Evolutionary conservation across 208 protist genomes (phyloP), one percentile per base, ranked within the genome.

Genomic region (Leishmania tarentolae): DNA sequence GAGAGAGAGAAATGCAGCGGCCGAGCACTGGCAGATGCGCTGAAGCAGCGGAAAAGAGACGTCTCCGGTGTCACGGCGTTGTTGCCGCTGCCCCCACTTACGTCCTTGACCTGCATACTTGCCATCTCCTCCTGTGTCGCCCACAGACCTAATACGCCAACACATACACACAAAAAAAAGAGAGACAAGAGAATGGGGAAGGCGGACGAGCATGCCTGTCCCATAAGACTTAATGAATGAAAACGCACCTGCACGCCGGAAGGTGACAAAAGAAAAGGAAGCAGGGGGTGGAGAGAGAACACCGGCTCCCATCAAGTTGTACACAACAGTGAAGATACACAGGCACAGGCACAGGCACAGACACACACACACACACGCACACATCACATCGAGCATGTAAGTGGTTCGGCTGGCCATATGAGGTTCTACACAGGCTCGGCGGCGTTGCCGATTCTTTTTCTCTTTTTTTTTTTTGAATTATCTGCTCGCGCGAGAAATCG

Each of bases 231-330:
- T 9, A 15, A 15, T 2, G 13, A 19, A 7, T 61, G 4, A 28
- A 11, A 5, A 31, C 7, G 21, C 6, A 28, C 0, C 13, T 15
- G 35, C 31, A 24, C 37, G 63, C 77, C 44, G 69, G 35, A 75
- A 69, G 70, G 77, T 63, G 82, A 24, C 42, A 83, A 40, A 50
- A 66, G 81, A 76, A 74, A 17, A 79, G 70, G n/a, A 59, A n/a
- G n/a, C n/a, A n/a, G 52, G 35, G 79, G 72, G 75, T 46, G 42
- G 37, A 40, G 13, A 21, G 24, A 63, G 15, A 50, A 66, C 9
- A 31, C 0, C 77, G 21, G 46, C 3, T 28, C 46, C 11, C 28
- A 4, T 19, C 19, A 8, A 47, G 1, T n/a, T 71, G 31, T 21
- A 40, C n/a, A n/a, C 63, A 40, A 69, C 7, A 9, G 56, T 24